Conservation (phyloP, 495 filamentous ascomycete species). For the Trichoderma orchidacearum region DNA sequence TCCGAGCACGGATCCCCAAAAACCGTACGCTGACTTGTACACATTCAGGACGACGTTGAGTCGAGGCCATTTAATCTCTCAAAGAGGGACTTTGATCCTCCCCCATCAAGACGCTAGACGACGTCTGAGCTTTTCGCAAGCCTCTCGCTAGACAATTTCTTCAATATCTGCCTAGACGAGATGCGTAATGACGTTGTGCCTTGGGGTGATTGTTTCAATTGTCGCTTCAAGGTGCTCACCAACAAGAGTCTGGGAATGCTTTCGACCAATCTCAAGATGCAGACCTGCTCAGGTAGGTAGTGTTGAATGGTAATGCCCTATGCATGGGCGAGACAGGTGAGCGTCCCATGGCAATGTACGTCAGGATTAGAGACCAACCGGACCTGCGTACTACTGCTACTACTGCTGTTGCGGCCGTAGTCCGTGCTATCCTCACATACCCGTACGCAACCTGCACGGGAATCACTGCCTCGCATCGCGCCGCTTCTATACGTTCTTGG, state of each 20-base stretch:
- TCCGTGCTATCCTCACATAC: background rate
- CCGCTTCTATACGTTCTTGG: background rate
- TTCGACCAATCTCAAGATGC: background rate
- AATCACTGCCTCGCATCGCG: background rate
- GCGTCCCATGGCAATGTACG: background rate
- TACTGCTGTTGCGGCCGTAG: too few species aligned
- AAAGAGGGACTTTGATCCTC: background rate
- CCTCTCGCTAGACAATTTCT: background rate
- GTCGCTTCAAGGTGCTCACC: background rate
- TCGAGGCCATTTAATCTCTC: background rate
- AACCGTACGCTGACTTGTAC: background rate
- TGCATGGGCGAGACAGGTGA: background rate
- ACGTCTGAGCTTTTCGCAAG: background rate
- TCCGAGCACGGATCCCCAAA: background rate
- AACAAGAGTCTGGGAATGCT: background rate
- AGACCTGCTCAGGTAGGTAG: background rate
- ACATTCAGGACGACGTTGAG: background rate
- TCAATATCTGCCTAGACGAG: background rate
- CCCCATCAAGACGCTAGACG: background rate
- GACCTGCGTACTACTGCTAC: background rate
- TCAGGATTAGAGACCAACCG: background rate
- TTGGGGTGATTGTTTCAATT: background rate
- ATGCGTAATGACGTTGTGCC: background rate
- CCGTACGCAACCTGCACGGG: background rate
- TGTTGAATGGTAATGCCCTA: background rate